Evolutionary conservation across 106 monocot genomes (phyloP).

Genomic region (Dioscorea alata): DNA sequence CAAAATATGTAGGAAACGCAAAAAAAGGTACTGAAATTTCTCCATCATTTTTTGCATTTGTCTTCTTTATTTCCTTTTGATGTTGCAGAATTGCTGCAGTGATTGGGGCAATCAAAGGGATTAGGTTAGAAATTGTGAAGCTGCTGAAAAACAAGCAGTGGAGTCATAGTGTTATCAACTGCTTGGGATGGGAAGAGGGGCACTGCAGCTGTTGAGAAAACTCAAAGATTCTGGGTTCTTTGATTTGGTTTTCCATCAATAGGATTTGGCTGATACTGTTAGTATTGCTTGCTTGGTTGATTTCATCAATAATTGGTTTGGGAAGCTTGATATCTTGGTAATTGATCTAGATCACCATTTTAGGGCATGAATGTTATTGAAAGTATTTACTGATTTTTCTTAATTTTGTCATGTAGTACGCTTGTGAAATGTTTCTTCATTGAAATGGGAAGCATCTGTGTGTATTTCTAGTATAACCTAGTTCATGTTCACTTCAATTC

Average conservation of each 20-base stretch:
- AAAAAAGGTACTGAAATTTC: neutral
- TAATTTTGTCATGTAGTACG: too few relatives aligned
- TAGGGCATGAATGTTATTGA: neutral
- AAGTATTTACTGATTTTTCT: neutral
- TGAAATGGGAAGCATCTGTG: too few relatives aligned
- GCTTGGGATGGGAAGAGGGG: neutral
- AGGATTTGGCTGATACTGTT: constrained; percentile 6
- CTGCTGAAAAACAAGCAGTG: neutral
- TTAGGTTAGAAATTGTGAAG: neutral
- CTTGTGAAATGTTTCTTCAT: too few relatives aligned
- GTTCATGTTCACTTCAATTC: too few relatives aligned
- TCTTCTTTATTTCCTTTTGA: neutral
- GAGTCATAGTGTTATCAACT: neutral
- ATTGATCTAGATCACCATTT: neutral
- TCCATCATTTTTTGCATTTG: neutral
- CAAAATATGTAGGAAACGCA: too few relatives aligned
- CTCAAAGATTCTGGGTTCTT: constrained; percentile 2
- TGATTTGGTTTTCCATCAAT: constrained; percentile 18
- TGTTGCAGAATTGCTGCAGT: neutral
- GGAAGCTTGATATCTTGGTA: constrained; percentile 18
- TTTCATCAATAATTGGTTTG: neutral
- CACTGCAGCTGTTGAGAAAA: constrained; percentile 3
- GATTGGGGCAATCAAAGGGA: neutral
- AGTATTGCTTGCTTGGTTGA: too few relatives aligned
- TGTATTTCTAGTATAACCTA: neutral